These are phyloP conservation scores for Chenopodium album DNA, from an alignment of 148 eudicot genomes.

Conservation along the genomic window DNA sequence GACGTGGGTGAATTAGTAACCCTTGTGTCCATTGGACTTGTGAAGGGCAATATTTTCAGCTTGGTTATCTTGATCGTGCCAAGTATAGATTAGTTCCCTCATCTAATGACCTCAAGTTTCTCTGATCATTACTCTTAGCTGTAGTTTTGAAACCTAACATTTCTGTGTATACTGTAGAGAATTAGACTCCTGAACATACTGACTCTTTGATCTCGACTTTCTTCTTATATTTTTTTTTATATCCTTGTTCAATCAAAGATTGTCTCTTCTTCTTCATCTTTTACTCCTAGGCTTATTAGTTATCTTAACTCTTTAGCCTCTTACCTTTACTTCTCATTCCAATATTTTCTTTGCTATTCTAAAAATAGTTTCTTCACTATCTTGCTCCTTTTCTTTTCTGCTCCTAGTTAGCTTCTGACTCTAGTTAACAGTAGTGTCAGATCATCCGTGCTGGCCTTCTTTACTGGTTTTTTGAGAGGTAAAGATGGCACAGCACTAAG, in stretches of 20 bases:
- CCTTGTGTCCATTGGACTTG: constrained; percentile 21
- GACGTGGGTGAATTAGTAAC: constrained; percentile 25
- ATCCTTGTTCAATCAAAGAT: not conserved
- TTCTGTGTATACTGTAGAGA: constrained; percentile 37
- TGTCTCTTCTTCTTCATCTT: not conserved
- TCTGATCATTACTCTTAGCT: constrained; percentile 29
- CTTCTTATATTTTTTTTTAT: not conserved
- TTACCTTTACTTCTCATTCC: not conserved
- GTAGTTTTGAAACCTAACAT: constrained; percentile 30
- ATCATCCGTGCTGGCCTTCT: constrained; percentile 30
- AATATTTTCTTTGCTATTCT: constrained; percentile 14
- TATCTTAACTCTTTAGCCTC: not conserved
- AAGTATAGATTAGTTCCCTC: constrained; percentile 22
- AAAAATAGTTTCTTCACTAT: constrained; percentile 17
- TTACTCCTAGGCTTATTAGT: constrained; percentile 6
- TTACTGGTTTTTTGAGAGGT: constrained; percentile 61
- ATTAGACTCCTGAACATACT: constrained; percentile 41
- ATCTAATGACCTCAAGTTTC: constrained; percentile 31
- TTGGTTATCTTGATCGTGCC: constrained; percentile 23
- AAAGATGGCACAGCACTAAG: constrained; percentile 47
- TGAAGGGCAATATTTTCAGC: constrained; percentile 22
- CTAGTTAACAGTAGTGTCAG: constrained; percentile 26
- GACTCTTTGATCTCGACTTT: constrained; percentile 20
- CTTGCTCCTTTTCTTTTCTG: constrained; percentile 12
- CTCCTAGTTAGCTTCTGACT: constrained; percentile 33